phyloP scores from a whole-genome alignment of 768 basidiomycete species.

The Trichaptum fuscoviolaceum region DNA sequence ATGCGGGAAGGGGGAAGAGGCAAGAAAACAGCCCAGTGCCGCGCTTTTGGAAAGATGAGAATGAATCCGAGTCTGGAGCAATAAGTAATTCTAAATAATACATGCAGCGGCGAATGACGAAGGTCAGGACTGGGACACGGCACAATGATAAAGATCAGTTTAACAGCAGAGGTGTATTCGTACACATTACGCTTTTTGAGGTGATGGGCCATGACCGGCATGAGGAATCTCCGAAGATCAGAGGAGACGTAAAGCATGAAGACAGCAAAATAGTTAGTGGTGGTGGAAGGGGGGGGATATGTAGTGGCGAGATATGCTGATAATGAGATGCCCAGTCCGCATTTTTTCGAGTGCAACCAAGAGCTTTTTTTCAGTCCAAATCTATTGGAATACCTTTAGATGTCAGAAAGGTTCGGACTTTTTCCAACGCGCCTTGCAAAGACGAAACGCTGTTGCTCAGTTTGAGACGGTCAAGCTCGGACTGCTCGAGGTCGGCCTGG shows the following conservation, averaged over 20 bases:
- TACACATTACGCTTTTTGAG: background rate
- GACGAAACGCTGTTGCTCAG: slow-evolving; percentile 4
- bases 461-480: background rate
- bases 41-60: background rate
- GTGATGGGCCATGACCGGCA: background rate
- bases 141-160: background rate
- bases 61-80: background rate
- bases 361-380: slow-evolving; percentile 1
- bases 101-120: background rate
- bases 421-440: slow-evolving; percentile 2
- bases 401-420: slow-evolving; percentile 2
- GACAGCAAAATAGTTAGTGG: background rate
- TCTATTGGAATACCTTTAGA: slow-evolving; percentile 4
- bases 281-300: background rate
- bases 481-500: background rate
- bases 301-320: background rate
- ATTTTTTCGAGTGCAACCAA: background rate
- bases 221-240: background rate
- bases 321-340: too few species aligned
- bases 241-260: background rate
- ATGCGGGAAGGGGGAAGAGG: background rate
- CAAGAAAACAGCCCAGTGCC: background rate
- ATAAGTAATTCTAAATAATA: background rate
- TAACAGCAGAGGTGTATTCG: background rate
- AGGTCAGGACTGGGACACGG: background rate